Conservation (phyloP, 2,329 filamentous ascomycete species). For the Aspergillus spinulosporus region DNA sequence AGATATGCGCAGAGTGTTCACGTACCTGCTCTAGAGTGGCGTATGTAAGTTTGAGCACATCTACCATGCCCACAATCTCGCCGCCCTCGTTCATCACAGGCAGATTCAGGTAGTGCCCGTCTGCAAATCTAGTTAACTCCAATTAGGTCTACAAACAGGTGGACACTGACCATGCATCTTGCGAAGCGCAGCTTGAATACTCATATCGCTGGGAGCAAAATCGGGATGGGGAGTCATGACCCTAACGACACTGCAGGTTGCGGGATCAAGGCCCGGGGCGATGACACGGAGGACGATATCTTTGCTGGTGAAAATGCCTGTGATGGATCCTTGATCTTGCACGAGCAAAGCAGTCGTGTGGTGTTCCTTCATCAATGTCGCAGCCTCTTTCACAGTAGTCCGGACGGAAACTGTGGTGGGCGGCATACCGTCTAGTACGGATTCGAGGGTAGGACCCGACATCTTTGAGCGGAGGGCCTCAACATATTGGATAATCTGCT, state of each 20-base stretch:
- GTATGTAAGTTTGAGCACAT: constrained; percentile 97
- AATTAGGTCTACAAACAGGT: not conserved
- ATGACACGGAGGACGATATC: constrained; percentile 98
- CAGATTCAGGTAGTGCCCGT: constrained; percentile 96
- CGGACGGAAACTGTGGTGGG: constrained; percentile 93
- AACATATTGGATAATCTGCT: constrained; percentile 98
- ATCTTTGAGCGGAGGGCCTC: constrained; percentile 94
- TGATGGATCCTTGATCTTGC: constrained; percentile 95
- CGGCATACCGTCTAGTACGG: constrained; percentile 85
- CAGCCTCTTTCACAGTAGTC: constrained; percentile 94
- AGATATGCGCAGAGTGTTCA: constrained; percentile 7
- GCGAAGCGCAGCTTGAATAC: constrained; percentile 91
- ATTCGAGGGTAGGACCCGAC: constrained; percentile 95
- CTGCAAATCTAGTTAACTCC: constrained; percentile 47
- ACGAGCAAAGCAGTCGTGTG: constrained; percentile 96
- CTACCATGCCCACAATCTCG: constrained; percentile 99
- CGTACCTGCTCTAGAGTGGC: constrained; percentile 90
- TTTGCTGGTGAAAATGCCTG: constrained; percentile 99
- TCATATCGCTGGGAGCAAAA: constrained; percentile 99
- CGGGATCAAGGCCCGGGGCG: constrained; percentile 89
- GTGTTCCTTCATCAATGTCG: constrained; percentile 96
- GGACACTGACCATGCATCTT: constrained; percentile 90
- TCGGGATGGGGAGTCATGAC: constrained; percentile 99
- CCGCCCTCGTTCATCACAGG: constrained; percentile 97
- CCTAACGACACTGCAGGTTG: constrained; percentile 93